Base-by-base conservation (phyloP, 1,284 basidiomycete species). In the Microbotryum scabiosae region DNA sequence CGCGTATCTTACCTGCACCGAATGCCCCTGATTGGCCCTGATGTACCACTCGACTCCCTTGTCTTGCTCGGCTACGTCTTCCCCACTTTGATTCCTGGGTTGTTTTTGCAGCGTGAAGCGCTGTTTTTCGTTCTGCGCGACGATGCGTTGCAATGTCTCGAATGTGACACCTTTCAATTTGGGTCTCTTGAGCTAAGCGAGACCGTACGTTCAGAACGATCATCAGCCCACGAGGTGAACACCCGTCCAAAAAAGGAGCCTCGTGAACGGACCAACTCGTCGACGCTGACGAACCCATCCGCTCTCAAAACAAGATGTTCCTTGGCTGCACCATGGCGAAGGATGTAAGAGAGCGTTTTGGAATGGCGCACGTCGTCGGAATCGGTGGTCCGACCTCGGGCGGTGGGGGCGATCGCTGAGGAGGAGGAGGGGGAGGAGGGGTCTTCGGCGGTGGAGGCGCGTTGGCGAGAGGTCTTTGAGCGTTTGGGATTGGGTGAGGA, bases 1-100 rank as follows among this genome's bases (percentile, higher is more conserved):
- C 16, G 2, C 20, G 12, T 68, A 78, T 28, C 62, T 30, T 7
- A 85, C 88, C 77, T 84, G 81, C 46, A 93, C 78, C 2, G 90
- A 88, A 76, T 97, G 94, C 0, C 94, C 96, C 76, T 97, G 94
- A 64, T 90, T 90, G 0, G 94, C 94, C 52, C 90, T 81, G 68
- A 97, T 92, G 84, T 85, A 92, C 83, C 86, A 88, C 23, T 80
- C 75, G 36, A 41, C 14, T 18, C 16, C 36, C 5, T 2, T 5
- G 14, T 41, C 14, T 5, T 32, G 5, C 30, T 4, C 16, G 36
- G 36, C 16, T 41, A 5, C 36, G 9, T 78, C 74, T 10, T 71
- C 61, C 6, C 73, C 72, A 30, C 59, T 62, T 56, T 36, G 57
- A 64, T 61, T 67, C 51, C 30, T 70, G 0, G 73, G 73, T 67